Evolutionary conservation across 2,329 filamentous ascomycete species (phyloP).

Genomic region (Eurotiales sp.): DNA sequence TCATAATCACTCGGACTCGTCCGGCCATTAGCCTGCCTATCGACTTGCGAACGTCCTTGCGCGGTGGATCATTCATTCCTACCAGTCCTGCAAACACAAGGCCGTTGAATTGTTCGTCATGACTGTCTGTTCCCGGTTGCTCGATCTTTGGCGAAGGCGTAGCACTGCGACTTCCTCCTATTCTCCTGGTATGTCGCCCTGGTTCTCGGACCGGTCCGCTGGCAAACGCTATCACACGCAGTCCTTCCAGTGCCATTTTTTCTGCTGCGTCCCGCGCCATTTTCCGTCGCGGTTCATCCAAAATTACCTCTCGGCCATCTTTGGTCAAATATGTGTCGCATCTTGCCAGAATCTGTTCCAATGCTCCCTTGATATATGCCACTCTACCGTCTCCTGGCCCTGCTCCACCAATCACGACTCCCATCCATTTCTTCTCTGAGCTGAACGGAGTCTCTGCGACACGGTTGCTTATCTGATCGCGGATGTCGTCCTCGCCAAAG

Average conservation of each 20-base stretch:
- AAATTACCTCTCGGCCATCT: slow-evolving; percentile 78
- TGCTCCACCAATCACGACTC: slow-evolving; percentile 69
- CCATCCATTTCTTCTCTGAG: slow-evolving; percentile 99
- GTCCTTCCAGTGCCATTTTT: slow-evolving; percentile 79
- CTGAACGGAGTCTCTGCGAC: slow-evolving; percentile 89
- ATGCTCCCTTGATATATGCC: slow-evolving; percentile 91
- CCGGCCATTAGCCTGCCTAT: slow-evolving; percentile 89
- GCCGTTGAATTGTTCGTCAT: slow-evolving; percentile 70
- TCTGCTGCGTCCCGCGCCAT: slow-evolving; percentile 78
- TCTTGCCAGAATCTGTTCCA: slow-evolving; percentile 78
- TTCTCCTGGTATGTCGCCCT: slow-evolving; percentile 40
- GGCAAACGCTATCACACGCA: slow-evolving; percentile 89
- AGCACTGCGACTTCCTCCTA: slow-evolving; percentile 55
- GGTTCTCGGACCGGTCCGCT: slow-evolving; percentile 65
- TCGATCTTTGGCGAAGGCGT: slow-evolving; percentile 33
- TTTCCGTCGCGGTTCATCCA: slow-evolving; percentile 72
- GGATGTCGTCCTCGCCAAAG: slow-evolving; percentile 86
- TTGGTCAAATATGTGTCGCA: slow-evolving; percentile 88
- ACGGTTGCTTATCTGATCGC: slow-evolving; percentile 78
- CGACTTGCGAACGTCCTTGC: slow-evolving; percentile 82
- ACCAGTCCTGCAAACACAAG: slow-evolving; percentile 89
- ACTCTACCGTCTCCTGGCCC: slow-evolving; percentile 63
- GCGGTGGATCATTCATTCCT: slow-evolving; percentile 94
- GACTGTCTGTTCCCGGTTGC: slow-evolving; percentile 24
- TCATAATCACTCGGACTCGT: slow-evolving; percentile 97